A percentile compares a stretch with the other conserved stretches of the same genome.
Conservation (phyloP, 2,329 filamentous ascomycete species). For the Aspergillus sp. region DNA sequence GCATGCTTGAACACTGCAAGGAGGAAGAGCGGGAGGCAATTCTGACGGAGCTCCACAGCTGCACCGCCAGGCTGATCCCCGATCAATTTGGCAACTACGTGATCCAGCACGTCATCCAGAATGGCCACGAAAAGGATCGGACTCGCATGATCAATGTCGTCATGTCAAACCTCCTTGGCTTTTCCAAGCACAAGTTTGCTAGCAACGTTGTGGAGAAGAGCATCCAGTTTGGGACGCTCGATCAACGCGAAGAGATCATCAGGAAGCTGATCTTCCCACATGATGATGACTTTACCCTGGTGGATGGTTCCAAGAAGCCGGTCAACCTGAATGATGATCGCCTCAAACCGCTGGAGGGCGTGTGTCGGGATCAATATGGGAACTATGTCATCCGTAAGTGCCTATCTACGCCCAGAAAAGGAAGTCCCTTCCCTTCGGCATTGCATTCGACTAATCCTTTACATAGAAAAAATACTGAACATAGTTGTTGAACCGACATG, state of each 20-base stretch:
- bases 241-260: constrained; percentile 70
- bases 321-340: constrained; percentile 60
- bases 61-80: constrained; percentile 69
- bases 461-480: background rate
- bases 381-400: constrained; percentile 96
- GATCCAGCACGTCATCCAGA: constrained; percentile 82
- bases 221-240: constrained; percentile 67
- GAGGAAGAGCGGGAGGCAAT: constrained; percentile 69
- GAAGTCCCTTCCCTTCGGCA: too few relatives aligned
- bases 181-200: constrained; percentile 93
- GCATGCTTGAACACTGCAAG: constrained; percentile 81
- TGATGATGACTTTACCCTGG: background rate
- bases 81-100: constrained; percentile 97
- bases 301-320: constrained; percentile 46
- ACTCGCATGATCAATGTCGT: constrained; percentile 72
- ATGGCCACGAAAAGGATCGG: constrained; percentile 71
- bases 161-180: constrained; percentile 66
- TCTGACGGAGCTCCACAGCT: constrained; percentile 74
- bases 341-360: constrained; percentile 65
- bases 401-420: too few relatives aligned
- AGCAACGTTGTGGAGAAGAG: constrained; percentile 98
- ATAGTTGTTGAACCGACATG: too few relatives aligned
- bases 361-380: constrained; percentile 89
- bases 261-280: constrained; percentile 54
- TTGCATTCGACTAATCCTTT: background rate